Evolutionary conservation across 768 basidiomycete species (phyloP).

Genomic region (Lactarius sp.): DNA sequence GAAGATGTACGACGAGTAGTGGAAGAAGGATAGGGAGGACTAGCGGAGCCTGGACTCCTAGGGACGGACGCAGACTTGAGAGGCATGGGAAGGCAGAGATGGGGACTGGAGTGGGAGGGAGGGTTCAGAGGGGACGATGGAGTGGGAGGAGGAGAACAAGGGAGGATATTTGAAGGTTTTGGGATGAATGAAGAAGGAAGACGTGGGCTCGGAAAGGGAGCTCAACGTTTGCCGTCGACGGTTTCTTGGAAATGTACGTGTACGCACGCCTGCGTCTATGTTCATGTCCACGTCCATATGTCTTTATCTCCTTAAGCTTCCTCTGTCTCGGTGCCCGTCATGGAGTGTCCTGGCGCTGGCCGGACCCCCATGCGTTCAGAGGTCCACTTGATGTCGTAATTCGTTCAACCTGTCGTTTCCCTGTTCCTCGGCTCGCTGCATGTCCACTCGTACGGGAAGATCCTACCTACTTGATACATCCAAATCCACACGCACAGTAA

Average conservation of each 20-base stretch:
- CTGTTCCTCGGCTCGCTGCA: constrained; percentile 22
- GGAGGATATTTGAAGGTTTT: constrained; percentile 26
- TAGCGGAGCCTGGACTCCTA: constrained; percentile 28
- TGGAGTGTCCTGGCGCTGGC: constrained; percentile 10
- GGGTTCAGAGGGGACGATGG: constrained; percentile 26
- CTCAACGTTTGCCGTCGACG: constrained; percentile 21
- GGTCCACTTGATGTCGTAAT: constrained; percentile 20
- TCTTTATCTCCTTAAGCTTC: constrained; percentile 22
- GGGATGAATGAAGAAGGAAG: constrained; percentile 23
- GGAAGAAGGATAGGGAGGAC: constrained; percentile 35
- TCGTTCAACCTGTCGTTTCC: constrained; percentile 15
- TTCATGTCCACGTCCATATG: constrained; percentile 9
- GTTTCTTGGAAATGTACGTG: constrained; percentile 25
- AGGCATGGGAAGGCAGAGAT: constrained; percentile 18
- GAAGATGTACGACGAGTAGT: constrained; percentile 30
- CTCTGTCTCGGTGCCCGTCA: constrained; percentile 17
- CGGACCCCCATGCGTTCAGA: constrained; percentile 16
- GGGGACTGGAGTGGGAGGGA: not conserved
- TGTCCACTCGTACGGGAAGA: not conserved
- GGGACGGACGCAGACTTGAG: constrained; percentile 29
- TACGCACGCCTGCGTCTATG: constrained; percentile 3
- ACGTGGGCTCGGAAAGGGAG: constrained; percentile 21
- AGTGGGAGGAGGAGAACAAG: constrained; percentile 17
- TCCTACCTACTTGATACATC: constrained; percentile 16
- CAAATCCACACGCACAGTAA: not conserved